A percentile compares a stretch with the other conserved stretches of the same genome.
Conservation (phyloP, 805 yeast genomes). For the Wilhelminamyces savonicus region DNA sequence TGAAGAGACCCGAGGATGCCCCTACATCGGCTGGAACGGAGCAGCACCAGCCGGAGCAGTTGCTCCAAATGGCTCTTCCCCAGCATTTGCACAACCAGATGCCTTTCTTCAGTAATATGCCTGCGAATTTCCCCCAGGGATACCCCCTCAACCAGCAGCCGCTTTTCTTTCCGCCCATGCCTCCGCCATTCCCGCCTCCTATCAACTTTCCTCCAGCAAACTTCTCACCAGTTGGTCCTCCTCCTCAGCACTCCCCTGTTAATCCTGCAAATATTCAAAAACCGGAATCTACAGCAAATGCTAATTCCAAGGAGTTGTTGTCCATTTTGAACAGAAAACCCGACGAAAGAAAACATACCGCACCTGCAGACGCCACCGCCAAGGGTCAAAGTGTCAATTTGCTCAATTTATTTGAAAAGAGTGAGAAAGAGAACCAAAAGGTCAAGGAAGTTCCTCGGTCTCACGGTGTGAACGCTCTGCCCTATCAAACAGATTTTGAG, state of each 20-base stretch:
- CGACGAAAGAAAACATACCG: too few species aligned
- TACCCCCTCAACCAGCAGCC: slow-evolving; percentile 1
- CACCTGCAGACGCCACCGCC: not conserved
- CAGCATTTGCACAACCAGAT: slow-evolving; percentile 23
- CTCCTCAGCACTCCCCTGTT: slow-evolving; percentile 3
- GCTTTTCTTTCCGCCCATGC: slow-evolving; percentile 8
- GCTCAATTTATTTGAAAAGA: too few species aligned
- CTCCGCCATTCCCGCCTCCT: slow-evolving; percentile 10
- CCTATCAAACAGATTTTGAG: slow-evolving; percentile 7
- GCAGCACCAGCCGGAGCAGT: not conserved
- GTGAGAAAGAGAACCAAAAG: slow-evolving; percentile 5
- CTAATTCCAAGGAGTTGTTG: slow-evolving; percentile 37
- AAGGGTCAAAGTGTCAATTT: too few species aligned
- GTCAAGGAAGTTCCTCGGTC: slow-evolving; percentile 3
- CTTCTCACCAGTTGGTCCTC: slow-evolving; percentile 1
- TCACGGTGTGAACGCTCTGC: slow-evolving; percentile 1
- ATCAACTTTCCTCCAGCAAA: slow-evolving; percentile 3
- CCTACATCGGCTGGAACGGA: too few species aligned
- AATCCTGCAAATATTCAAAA: slow-evolving; percentile 28
- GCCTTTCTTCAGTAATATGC: slow-evolving; percentile 11
- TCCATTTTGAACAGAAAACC: slow-evolving; percentile 29
- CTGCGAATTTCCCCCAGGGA: slow-evolving; percentile 3
- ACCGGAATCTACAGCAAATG: slow-evolving; percentile 19
- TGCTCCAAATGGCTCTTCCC: slow-evolving; percentile 26
- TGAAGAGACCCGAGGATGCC: slow-evolving; percentile 5